Percentiles rank a stretch among this genome's conserved stretches.
Evolutionary conservation across 805 yeast species (phyloP).

Genomic region (Ogataea henricii): DNA sequence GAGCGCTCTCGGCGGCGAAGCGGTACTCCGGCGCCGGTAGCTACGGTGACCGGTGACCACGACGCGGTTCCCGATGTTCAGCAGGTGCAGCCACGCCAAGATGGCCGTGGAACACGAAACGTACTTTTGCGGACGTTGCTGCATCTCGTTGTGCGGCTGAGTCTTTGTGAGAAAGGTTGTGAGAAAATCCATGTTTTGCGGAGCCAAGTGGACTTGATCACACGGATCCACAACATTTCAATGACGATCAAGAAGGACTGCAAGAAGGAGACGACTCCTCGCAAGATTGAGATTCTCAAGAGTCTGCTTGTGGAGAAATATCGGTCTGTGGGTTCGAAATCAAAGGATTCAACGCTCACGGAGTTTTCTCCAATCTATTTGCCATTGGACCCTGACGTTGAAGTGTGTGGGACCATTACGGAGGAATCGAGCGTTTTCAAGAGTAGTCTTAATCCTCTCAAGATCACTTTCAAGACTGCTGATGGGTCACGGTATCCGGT

Average conservation of each 20-base stretch:
- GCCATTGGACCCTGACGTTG: slow-evolving; percentile 82
- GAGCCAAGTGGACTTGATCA: slow-evolving; percentile 68
- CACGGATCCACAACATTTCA: slow-evolving; percentile 65
- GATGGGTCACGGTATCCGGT: slow-evolving; percentile 62
- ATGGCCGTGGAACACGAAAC: slow-evolving; percentile 13
- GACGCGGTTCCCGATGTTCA: slow-evolving; percentile 15
- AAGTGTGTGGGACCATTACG: slow-evolving; percentile 74
- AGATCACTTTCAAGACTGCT: slow-evolving; percentile 70
- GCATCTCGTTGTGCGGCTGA: slow-evolving; percentile 31
- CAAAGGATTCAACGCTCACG: slow-evolving; percentile 34
- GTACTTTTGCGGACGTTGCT: slow-evolving; percentile 32
- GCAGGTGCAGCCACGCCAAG: slow-evolving; percentile 6
- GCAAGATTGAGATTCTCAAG: slow-evolving; percentile 69
- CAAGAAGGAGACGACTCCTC: slow-evolving; percentile 74
- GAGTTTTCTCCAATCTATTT: slow-evolving; percentile 57
- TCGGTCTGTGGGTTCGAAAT: slow-evolving; percentile 25
- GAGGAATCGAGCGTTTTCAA: slow-evolving; percentile 86
- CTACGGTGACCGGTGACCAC: background rate
- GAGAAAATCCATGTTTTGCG: slow-evolving; percentile 32
- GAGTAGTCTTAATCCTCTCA: slow-evolving; percentile 85
- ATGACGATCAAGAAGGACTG: slow-evolving; percentile 55
- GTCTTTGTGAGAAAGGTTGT: slow-evolving; percentile 27
- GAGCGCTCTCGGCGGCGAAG: slow-evolving; percentile 30
- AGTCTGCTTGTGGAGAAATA: slow-evolving; percentile 55
- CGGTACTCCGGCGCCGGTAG: background rate